Conservation (phyloP, 2,329 filamentous ascomycete genomes). For the Trichoderma koningiopsis region DNA sequence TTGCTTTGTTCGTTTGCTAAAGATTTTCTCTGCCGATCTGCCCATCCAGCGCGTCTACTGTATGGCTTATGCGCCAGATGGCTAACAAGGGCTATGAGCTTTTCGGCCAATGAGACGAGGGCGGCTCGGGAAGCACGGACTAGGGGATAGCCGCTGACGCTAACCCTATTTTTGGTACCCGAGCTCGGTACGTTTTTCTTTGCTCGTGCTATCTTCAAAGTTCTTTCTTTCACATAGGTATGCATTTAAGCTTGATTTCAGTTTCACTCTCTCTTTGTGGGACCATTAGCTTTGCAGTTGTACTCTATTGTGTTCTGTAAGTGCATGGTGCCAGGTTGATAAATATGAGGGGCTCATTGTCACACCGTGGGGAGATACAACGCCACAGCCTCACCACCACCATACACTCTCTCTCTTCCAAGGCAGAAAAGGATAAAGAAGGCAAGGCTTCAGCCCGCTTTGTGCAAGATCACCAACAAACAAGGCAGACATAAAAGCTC, state of each 20-base stretch:
- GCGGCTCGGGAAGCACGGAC: conserved; percentile 19
- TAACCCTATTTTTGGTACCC: not conserved
- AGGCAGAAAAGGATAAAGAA: not conserved
- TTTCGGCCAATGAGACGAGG: conserved; percentile 2
- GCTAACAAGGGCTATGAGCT: not conserved
- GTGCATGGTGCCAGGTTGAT: not conserved
- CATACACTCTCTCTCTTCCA: not conserved
- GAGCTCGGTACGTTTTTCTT: too few relatives aligned
- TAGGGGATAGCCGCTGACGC: conserved; percentile 13
- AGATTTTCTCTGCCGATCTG: not conserved
- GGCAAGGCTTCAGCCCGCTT: not conserved
- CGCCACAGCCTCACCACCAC: not conserved
- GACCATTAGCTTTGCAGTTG: not conserved
- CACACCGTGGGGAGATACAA: not conserved
- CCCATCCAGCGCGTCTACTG: not conserved
- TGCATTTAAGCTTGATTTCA: not conserved
- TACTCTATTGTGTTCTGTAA: not conserved
- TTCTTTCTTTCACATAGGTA: not conserved
- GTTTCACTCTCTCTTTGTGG: not conserved
- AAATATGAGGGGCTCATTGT: not conserved
- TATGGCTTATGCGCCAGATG: not conserved
- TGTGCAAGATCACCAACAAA: not conserved
- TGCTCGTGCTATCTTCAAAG: not conserved
- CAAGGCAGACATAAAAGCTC: not conserved
- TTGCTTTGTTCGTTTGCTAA: not conserved